Percentiles rank a stretch among this genome's conserved stretches.
Evolutionary conservation across 306 rosid genomes (phyloP).

Genomic region (Lagenaria siceraria): DNA sequence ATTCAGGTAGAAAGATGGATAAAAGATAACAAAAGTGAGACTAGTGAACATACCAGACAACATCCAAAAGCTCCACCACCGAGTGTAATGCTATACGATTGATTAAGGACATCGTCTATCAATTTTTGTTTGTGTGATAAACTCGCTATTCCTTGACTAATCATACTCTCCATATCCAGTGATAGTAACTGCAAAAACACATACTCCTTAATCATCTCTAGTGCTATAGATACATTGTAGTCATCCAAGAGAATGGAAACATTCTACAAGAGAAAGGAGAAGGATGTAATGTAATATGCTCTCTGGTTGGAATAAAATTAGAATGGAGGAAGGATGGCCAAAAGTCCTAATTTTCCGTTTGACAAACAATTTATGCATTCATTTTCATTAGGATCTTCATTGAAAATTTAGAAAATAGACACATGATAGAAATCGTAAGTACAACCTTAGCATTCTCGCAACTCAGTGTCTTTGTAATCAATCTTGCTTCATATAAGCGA

Average conservation of each 20-base stretch:
- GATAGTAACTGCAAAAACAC: conserved; percentile 48
- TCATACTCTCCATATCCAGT: conserved; percentile 48
- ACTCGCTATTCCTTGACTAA: conserved; percentile 47
- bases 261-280: background rate
- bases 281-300: background rate
- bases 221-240: background rate
- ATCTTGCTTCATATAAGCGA: background rate
- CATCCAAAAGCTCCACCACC: conserved; percentile 54
- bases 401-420: too few species aligned
- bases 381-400: too few species aligned
- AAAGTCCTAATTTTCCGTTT: too few species aligned
- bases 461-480: background rate
- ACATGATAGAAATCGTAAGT: too few species aligned
- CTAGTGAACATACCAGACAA: conserved; percentile 49
- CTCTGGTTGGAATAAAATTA: too few species aligned
- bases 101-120: conserved; percentile 43
- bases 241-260: background rate
- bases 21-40: background rate
- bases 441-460: background rate
- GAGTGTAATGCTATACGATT: conserved; percentile 50
- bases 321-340: too few species aligned
- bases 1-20: background rate
- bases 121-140: conserved; percentile 50
- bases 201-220: background rate
- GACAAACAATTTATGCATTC: too few species aligned